Percentiles rank a stretch among this genome's conserved stretches.
These are phyloP conservation scores for Cercis canadensis DNA, from an alignment of 306 rosid genomes.

Conservation along the genomic window DNA sequence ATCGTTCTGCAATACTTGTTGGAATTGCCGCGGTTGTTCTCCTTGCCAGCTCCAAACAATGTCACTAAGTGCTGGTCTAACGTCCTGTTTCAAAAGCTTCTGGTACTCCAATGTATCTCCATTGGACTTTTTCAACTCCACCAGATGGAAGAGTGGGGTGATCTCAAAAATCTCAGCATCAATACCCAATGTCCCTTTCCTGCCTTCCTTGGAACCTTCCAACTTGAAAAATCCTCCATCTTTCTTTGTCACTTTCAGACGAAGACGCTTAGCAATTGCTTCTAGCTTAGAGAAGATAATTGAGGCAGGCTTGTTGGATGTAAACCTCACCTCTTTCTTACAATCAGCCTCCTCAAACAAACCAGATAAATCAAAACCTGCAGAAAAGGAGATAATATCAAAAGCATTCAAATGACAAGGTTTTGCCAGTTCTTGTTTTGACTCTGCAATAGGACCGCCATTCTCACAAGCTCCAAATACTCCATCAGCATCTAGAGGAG, in stretches of 20 bases:
- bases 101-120: conserved; percentile 89
- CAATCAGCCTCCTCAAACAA: conserved; percentile 64
- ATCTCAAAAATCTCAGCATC: conserved; percentile 88
- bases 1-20: conserved; percentile 42
- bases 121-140: conserved; percentile 72
- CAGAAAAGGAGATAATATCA: conserved; percentile 87
- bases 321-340: conserved; percentile 73
- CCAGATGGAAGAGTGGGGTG: conserved; percentile 70
- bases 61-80: conserved; percentile 90
- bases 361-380: conserved; percentile 95
- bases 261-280: conserved; percentile 66
- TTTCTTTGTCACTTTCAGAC: conserved; percentile 70
- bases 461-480: conserved; percentile 52
- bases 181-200: conserved; percentile 75
- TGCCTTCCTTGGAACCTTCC: conserved; percentile 76
- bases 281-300: conserved; percentile 77
- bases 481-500: conserved; percentile 55
- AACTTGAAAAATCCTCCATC: conserved; percentile 78
- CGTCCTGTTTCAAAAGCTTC: conserved; percentile 64
- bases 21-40: conserved; percentile 61
- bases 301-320: conserved; percentile 68
- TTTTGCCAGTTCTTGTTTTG: conserved; percentile 57
- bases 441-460: conserved; percentile 41
- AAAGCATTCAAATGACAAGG: conserved; percentile 81
- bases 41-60: conserved; percentile 94